Conservation (phyloP, 176 grass and related monocot genomes). For the Oryza glaberrima region DNA sequence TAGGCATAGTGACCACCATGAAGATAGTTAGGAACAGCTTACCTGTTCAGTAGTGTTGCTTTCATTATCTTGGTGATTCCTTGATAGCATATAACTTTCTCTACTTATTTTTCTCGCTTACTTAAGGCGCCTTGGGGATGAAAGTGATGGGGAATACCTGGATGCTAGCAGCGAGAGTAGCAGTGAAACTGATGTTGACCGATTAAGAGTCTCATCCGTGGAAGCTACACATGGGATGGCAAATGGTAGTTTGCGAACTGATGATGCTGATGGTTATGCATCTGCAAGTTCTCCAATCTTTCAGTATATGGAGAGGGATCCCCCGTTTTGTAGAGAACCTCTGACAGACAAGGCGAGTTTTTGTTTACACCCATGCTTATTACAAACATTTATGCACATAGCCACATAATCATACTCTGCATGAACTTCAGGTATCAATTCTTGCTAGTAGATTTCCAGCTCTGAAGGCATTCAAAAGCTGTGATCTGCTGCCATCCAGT, state of each 20-base stretch:
- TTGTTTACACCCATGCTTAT: slow-evolving; percentile 11
- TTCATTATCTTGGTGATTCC: slow-evolving; percentile 21
- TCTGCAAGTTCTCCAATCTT: slow-evolving; percentile 57
- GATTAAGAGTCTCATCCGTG: slow-evolving; percentile 52
- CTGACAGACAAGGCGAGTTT: slow-evolving; percentile 84
- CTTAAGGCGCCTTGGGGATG: slow-evolving; percentile 78
- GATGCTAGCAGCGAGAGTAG: slow-evolving; percentile 79
- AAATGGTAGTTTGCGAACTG: slow-evolving; percentile 50
- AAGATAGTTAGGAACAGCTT: background rate
- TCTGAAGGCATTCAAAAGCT: slow-evolving; percentile 88
- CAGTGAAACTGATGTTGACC: slow-evolving; percentile 61
- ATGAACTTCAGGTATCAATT: slow-evolving; percentile 65
- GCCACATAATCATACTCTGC: slow-evolving; percentile 42
- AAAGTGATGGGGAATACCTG: slow-evolving; percentile 74
- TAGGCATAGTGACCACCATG: background rate
- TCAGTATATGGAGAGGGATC: slow-evolving; percentile 80
- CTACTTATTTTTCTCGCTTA: slow-evolving; percentile 65
- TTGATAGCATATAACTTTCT: slow-evolving; percentile 46
- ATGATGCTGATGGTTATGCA: slow-evolving; percentile 51
- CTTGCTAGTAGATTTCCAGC: slow-evolving; percentile 82
- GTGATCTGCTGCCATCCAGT: slow-evolving; percentile 78
- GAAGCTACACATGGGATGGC: slow-evolving; percentile 48
- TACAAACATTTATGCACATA: slow-evolving; percentile 22
- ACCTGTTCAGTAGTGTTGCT: slow-evolving; percentile 27
- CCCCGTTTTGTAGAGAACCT: slow-evolving; percentile 88